Percentiles rank a stretch among this genome's conserved stretches.
phyloP scores from a whole-genome alignment of 2,329 filamentous ascomycete species.

The Pseudogymnoascus sp. region DNA sequence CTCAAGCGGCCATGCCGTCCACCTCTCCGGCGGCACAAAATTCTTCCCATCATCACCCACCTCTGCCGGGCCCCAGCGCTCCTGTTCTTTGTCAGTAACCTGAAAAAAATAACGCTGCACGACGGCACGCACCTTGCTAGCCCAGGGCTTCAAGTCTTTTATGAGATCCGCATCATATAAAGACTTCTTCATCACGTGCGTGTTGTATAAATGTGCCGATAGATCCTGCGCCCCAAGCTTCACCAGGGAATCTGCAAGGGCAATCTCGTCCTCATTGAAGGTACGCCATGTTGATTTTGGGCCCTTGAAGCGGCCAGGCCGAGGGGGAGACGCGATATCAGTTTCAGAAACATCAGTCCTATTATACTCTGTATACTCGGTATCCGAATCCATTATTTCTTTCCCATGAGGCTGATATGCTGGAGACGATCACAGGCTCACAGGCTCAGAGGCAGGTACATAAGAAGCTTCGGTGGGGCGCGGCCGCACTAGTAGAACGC shows the following conservation, averaged over 20 bases:
- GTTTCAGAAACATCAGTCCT: neutral
- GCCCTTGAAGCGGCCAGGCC: constrained; percentile 70
- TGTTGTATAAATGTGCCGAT: constrained; percentile 70
- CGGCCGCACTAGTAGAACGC: neutral
- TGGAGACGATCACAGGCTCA: neutral
- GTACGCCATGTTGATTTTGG: constrained; percentile 58
- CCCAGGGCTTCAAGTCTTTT: constrained; percentile 27
- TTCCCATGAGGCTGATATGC: constrained; percentile 2
- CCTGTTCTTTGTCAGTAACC: constrained; percentile 12
- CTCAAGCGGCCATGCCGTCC: constrained; percentile 81
- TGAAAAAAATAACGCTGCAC: neutral
- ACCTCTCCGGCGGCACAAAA: constrained; percentile 51
- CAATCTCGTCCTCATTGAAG: constrained; percentile 55
- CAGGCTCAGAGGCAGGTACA: neutral
- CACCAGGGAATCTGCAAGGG: constrained; percentile 56
- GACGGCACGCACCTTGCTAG: constrained; percentile 28
- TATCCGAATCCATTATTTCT: neutral
- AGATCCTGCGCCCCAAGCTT: constrained; percentile 60
- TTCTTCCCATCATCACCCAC: constrained; percentile 24
- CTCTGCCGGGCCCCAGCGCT: constrained; percentile 32
- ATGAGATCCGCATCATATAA: constrained; percentile 16
- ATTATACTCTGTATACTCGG: neutral
- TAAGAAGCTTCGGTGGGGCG: neutral
- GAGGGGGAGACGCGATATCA: constrained; percentile 24
- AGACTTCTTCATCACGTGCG: constrained; percentile 58